Conservation (phyloP, 345 rosid species). For the Reutealis trisperma region DNA sequence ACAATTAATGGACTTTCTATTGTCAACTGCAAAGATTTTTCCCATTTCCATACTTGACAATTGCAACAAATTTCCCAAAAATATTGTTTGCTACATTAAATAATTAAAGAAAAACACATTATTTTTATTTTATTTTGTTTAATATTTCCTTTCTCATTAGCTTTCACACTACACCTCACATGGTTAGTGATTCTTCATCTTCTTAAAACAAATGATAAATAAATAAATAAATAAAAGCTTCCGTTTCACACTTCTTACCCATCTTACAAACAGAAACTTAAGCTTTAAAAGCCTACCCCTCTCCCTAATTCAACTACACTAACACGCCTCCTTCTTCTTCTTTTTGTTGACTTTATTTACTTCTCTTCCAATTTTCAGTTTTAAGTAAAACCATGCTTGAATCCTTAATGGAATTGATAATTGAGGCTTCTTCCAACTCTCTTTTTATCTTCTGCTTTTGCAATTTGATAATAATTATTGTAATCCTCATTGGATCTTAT, state of each 20-base stretch:
- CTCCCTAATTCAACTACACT: neutral
- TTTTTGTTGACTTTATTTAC: neutral
- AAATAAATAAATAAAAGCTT: constrained; percentile 21
- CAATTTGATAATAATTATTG: constrained; percentile 43
- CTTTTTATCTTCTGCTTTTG: constrained; percentile 48
- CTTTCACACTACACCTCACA: constrained; percentile 35
- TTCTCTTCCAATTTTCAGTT: neutral
- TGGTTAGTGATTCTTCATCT: neutral
- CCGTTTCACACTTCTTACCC: constrained; percentile 18
- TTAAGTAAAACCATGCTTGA: constrained; percentile 28
- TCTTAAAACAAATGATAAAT: constrained; percentile 11
- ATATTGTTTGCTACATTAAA: neutral
- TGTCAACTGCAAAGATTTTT: too few species aligned
- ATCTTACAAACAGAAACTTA: neutral
- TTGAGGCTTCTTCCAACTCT: constrained; percentile 44
- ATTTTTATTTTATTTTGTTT: too few species aligned
- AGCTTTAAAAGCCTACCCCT: neutral
- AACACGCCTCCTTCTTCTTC: neutral
- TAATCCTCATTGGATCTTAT: constrained; percentile 43
- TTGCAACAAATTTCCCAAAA: constrained; percentile 19
- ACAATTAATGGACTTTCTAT: neutral
- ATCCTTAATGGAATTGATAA: constrained; percentile 33
- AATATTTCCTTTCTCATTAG: neutral
- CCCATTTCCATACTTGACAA: neutral
- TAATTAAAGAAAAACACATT: neutral